Base-by-base conservation (phyloP, 2,329 filamentous ascomycete species). In the Verruconis gallopava region DNA sequence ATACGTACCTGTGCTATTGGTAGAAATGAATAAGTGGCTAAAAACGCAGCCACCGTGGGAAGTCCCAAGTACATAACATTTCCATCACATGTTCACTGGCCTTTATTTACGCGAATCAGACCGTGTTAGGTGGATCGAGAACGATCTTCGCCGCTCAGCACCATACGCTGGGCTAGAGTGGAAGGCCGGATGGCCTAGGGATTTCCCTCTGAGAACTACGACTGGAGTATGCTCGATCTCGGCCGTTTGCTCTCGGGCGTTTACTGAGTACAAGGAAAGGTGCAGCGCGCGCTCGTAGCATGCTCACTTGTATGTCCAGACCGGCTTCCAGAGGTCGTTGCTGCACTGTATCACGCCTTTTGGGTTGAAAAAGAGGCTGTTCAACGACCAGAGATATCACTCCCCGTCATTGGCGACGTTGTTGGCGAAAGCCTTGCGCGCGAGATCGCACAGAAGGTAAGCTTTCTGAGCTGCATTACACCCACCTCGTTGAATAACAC, bases 1-100 rank as follows among this genome's bases (percentile, higher is more conserved):
- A 12, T 77, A 73, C 50, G 55, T 75, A 5, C 75, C 75, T 5
- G 70, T 79, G 40, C 67, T 78, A 39, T 62, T 78, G 0, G 72
- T 72, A 3, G 74, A 73, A 0, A 54, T 79, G 40, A 74, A 79
- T 67, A 68, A 76, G 43, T 55, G 58, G 0, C 71, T 67, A 51
- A 64, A 62, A 20, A 77, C 76, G 50, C 65, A 50, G 2, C 53
- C 75, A 1, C 75, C 75, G 1, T 57, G 77, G 19, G 54, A 58
- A 2, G 68, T 79, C 52, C 75, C 71, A 46, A 77, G 71, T 73
- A 54, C 38, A 58, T n/a, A n/a, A n/a, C n/a, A n/a, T n/a, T n/a
- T n/a, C n/a, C n/a, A n/a, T n/a, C n/a, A n/a, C n/a, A n/a, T n/a
- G n/a, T n/a, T n/a, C n/a, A n/a, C n/a, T n/a, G n/a, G n/a, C n/a